Percentiles rank a stretch among this genome's conserved stretches.
Conservation (phyloP, 768 basidiomycete genomes). For the Phylloporus sp. region DNA sequence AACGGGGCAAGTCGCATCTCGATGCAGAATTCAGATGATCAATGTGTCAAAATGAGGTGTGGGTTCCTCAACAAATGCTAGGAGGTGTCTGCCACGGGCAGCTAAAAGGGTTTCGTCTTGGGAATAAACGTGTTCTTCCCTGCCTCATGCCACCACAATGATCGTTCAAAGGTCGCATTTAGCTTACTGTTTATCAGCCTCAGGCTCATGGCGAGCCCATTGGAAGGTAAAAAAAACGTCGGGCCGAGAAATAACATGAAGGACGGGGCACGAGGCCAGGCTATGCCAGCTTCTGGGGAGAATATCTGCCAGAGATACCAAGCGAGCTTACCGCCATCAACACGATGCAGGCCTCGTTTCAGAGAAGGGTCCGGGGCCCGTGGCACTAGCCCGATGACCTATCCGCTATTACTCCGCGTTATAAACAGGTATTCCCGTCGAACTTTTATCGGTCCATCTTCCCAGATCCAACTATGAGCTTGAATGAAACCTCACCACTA, state of each 20-base stretch:
- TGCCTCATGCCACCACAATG: constrained; percentile 20
- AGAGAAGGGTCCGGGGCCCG: background rate
- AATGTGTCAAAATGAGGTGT: background rate
- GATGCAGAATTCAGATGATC: background rate
- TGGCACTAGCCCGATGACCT: constrained; percentile 3
- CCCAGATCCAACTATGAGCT: constrained; percentile 14
- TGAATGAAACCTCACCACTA: constrained; percentile 32
- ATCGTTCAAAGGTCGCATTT: constrained; percentile 5
- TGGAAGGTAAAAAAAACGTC: background rate
- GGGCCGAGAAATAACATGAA: constrained; percentile 7
- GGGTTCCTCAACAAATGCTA: background rate
- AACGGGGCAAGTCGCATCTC: constrained; percentile 24
- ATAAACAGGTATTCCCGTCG: constrained; percentile 9
- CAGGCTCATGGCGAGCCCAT: constrained; percentile 48
- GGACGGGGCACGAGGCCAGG: background rate
- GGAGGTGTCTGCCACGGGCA: background rate
- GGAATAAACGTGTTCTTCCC: constrained; percentile 22
- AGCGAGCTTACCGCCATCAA: constrained; percentile 13
- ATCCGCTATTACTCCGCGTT: constrained; percentile 2
- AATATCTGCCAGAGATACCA: background rate
- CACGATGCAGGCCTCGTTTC: constrained; percentile 28
- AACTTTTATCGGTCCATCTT: constrained; percentile 9
- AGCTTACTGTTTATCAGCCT: constrained; percentile 39
- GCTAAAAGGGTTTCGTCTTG: constrained; percentile 23
- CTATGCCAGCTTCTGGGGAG: constrained; percentile 12